phyloP scores from a whole-genome alignment of 306 rosid genomes.

The Cucumis melo region DNA sequence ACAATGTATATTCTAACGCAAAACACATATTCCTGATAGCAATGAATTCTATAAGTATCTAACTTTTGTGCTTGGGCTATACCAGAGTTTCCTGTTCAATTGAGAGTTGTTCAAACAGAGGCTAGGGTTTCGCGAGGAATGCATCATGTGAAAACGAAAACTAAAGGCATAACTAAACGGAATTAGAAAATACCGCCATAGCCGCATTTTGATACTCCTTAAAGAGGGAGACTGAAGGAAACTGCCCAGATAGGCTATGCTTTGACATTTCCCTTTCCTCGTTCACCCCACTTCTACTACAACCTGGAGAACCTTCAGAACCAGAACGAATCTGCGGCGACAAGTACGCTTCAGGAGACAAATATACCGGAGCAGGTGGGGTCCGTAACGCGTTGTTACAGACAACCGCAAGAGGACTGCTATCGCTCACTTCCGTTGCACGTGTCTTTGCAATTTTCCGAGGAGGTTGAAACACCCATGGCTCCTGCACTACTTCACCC shows the following conservation, averaged over 20 bases:
- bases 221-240: constrained; percentile 78
- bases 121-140: background rate
- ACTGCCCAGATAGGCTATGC: constrained; percentile 60
- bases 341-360: constrained; percentile 37
- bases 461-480: constrained; percentile 56
- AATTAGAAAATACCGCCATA: constrained; percentile 50
- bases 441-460: constrained; percentile 37
- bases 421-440: constrained; percentile 22
- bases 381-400: constrained; percentile 32
- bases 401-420: constrained; percentile 44
- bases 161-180: background rate
- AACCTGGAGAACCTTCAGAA: constrained; percentile 28
- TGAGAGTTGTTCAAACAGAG: background rate
- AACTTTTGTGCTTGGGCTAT: background rate
- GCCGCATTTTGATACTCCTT: constrained; percentile 89
- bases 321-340: constrained; percentile 44
- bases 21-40: background rate
- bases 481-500: constrained; percentile 54
- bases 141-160: background rate
- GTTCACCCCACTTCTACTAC: constrained; percentile 12
- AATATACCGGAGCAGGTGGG: constrained; percentile 23
- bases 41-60: background rate
- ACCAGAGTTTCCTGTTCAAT: background rate
- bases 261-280: constrained; percentile 24
- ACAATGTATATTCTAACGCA: background rate